Conservation (phyloP, 2,329 filamentous ascomycete species). For the Drechslera avenae region DNA sequence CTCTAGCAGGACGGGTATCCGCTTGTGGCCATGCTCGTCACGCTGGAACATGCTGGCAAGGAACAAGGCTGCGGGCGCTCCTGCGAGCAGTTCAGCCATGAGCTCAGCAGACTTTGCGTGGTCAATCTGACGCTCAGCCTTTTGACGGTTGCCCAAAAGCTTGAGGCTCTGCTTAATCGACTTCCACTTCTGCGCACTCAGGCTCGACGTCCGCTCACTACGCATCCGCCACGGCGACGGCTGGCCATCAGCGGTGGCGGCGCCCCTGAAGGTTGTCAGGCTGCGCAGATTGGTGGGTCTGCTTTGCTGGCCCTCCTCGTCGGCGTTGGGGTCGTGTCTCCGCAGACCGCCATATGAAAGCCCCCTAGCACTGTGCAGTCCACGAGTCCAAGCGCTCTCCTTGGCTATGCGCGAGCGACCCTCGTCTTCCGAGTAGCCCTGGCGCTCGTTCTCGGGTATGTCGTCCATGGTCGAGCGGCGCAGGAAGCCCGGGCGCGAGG, state of each 20-base stretch:
- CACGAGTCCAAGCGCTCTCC: slow-evolving; percentile 53
- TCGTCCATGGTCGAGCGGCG: slow-evolving; percentile 56
- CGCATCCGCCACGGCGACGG: slow-evolving; percentile 52
- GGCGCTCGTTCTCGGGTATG: slow-evolving; percentile 53
- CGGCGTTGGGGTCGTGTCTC: slow-evolving; percentile 40
- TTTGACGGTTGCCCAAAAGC: slow-evolving; percentile 75
- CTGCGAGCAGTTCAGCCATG: slow-evolving; percentile 91
- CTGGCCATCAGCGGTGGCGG: slow-evolving; percentile 46
- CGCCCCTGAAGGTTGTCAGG: slow-evolving; percentile 53
- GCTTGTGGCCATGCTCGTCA: slow-evolving; percentile 92
- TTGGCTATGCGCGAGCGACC: slow-evolving; percentile 55
- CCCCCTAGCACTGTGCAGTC: slow-evolving; percentile 54
- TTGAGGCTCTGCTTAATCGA: slow-evolving; percentile 90
- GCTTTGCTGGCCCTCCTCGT: slow-evolving; percentile 42
- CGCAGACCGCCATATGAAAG: slow-evolving; percentile 52
- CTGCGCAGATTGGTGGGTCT: slow-evolving; percentile 53
- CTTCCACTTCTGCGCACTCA: slow-evolving; percentile 80
- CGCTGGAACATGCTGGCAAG: slow-evolving; percentile 97
- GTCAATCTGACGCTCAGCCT: slow-evolving; percentile 83
- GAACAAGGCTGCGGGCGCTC: slow-evolving; percentile 90
- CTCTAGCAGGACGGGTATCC: slow-evolving; percentile 92
- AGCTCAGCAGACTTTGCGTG: slow-evolving; percentile 94
- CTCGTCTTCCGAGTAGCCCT: slow-evolving; percentile 58
- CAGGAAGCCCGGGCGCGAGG: slow-evolving; percentile 56
- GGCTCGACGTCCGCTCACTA: slow-evolving; percentile 53